Evolutionary conservation across 148 eudicot genomes (phyloP), one percentile per base, ranked within the genome.

Genomic region (Rhododendron kiyosumense): DNA sequence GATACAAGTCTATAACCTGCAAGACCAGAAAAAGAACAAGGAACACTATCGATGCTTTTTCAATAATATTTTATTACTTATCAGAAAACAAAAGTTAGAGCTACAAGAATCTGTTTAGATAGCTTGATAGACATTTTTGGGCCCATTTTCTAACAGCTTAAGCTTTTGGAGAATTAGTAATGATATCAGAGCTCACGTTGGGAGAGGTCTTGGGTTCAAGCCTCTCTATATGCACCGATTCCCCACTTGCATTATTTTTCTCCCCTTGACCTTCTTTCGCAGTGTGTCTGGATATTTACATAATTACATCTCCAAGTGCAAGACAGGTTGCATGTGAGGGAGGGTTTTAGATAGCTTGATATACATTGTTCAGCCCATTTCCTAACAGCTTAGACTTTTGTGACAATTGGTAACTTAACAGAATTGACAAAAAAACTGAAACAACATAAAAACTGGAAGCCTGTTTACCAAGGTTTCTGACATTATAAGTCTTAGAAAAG

Each of bases 1-100:
- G 98, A 87, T 94, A 97, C 2, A 95, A 88, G 51, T 97, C 94
- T 81, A 95, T 83, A 84, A 97, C 99, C 99, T 97, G 90, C 84
- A 52, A 8, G 14, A 84, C 87, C 65, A 83, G 57, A 51, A 67
- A 79, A 52, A n/a, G 20, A 26, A 74, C 9, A 75, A 63, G 38
- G 20, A 71, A 13, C 41, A 71, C 74, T 59, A 59, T 6, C 8
- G 1, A 54, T 18, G 61, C 61, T 54, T 54, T 54, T 46, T 46
- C 49, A 9, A 7, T 46, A 57, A 18, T 18, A 52, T 13, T 13
- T 52, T 2, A 52, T 52, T 14, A 13, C 57, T 52, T 52, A 13
- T 3, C 57, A 52, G 17, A 14, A 52, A 52, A 14, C 2, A 52
- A 46, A 9, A 46, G n/a, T 18, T n/a, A 10, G 71, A 20, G 30